These are phyloP conservation scores for Trichodelitschia bisporula DNA, from an alignment of 495 filamentous ascomycete genomes.

Conservation along the genomic window DNA sequence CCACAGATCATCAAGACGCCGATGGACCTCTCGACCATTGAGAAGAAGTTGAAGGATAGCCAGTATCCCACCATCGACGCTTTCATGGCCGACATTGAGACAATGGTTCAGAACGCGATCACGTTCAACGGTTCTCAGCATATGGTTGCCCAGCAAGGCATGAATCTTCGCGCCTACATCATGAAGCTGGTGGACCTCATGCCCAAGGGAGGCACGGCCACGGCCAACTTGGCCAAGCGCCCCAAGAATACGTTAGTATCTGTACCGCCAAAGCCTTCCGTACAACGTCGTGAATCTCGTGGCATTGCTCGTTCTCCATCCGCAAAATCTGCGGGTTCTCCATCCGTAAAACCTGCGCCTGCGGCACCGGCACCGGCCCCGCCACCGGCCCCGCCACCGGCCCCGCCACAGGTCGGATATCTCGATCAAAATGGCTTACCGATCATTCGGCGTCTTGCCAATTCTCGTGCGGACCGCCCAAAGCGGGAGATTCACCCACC, in stretches of 20 bases:
- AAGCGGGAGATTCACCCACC: constrained; percentile 87
- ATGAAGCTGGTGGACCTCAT: constrained; percentile 27
- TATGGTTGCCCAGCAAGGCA: constrained; percentile 35
- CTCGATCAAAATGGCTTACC: constrained; percentile 67
- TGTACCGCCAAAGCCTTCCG: constrained; percentile 9
- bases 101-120: constrained; percentile 50
- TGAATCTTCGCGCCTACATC: constrained; percentile 29
- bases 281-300: constrained; percentile 7
- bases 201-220: constrained; percentile 24
- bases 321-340: constrained; percentile 1
- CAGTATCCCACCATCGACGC: constrained; percentile 37
- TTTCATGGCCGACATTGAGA: constrained; percentile 43
- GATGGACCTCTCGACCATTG: constrained; percentile 66
- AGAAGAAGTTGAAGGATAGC: constrained; percentile 45
- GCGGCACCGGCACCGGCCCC: constrained; percentile 10
- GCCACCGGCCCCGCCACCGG: constrained; percentile 18
- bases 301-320: constrained; percentile 2
- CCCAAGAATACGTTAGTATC: constrained; percentile 23
- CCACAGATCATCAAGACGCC: constrained; percentile 42
- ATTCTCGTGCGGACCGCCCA: constrained; percentile 45
- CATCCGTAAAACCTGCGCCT: constrained; percentile 8
- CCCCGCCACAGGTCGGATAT: no score
- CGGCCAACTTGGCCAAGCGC: constrained; percentile 30
- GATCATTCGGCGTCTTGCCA: constrained; percentile 73
- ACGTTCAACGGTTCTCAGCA: constrained; percentile 66